A percentile compares a stretch with the other conserved stretches of the same genome.
Evolutionary conservation across 371 early-diverging fungal genomes (phyloP).

Genomic region (Mucor irregularis): DNA sequence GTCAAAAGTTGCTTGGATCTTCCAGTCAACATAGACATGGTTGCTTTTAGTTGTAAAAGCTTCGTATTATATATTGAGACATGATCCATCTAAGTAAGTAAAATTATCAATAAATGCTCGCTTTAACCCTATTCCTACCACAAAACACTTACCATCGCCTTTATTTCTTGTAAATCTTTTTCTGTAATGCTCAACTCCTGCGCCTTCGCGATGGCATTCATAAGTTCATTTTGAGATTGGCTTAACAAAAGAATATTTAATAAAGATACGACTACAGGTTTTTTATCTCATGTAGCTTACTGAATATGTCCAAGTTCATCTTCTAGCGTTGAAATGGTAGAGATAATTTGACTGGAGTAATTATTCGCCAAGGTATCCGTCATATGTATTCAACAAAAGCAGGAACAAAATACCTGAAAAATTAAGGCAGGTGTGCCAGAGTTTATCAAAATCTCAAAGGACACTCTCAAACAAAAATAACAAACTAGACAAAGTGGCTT

Average conservation of each 20-base stretch:
- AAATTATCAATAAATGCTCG: background rate
- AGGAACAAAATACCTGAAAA: too few species aligned
- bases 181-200: slow-evolving; percentile 5
- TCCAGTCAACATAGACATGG: slow-evolving; percentile 38
- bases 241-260: slow-evolving; percentile 3
- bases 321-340: background rate
- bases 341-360: background rate
- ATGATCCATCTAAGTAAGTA: slow-evolving; percentile 32
- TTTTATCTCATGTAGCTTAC: background rate
- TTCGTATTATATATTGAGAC: slow-evolving; percentile 40
- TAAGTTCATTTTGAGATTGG: slow-evolving; percentile 12
- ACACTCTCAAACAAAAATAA: too few species aligned
- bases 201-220: slow-evolving; percentile 1
- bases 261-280: background rate
- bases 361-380: too few species aligned
- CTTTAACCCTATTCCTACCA: too few species aligned
- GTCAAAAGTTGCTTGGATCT: slow-evolving; percentile 33
- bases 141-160: slow-evolving; percentile 25
- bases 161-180: slow-evolving; percentile 16
- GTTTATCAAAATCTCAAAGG: too few species aligned
- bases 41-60: slow-evolving; percentile 34
- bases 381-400: too few species aligned
- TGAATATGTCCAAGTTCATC: background rate
- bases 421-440: too few species aligned
- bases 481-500: too few species aligned